Evolutionary conservation across 1,139 yeast species (phyloP), one percentile per base, ranked within the genome.

Genomic region (Sugiyamaella sp.): DNA sequence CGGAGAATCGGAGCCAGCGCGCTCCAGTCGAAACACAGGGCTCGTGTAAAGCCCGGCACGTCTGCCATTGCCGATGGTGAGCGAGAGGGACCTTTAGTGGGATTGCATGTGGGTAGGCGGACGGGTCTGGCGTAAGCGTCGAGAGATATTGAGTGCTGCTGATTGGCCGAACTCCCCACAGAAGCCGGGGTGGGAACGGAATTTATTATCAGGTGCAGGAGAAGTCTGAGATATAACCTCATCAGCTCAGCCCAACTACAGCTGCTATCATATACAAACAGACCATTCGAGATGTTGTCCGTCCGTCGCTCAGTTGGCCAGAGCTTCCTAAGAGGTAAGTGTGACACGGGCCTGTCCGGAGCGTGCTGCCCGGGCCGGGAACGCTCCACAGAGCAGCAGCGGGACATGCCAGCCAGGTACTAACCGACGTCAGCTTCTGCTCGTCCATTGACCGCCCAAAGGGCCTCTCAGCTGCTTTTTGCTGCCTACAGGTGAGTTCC

Each of bases 391-490:
- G n/a, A n/a, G n/a, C n/a, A n/a, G n/a, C n/a, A n/a, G n/a, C n/a
- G n/a, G n/a, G n/a, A n/a, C n/a, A n/a, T n/a, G n/a, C n/a, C n/a
- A n/a, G n/a, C n/a, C n/a, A 42, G 2, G 38, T 17, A 24, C 24
- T n/a, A 33, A 27, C 16, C 22, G 41, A 37, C 10, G 19, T 20
- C 40, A 56, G 60, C 56, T 27, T 51, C 57, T 21, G 39, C 56
- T 20, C 51, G 58, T 21, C 60, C 60, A 9, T n/a, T 53, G 41
- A 44, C 54, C 27, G 52, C 54, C 32, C 42, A 46, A 49, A 52
- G 49, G n/a, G 59, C 60, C 25, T 57, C 60, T n/a, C 58, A 56
- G 47, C 33, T 55, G 37, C 45, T 57, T 40, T 53, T 57, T 47
- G 51, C 55, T 45, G 51, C 57, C 10, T 49, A 51, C 52, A 45